These are phyloP conservation scores for Camelina neglecta DNA, from an alignment of 345 rosid genomes.

Conservation along the genomic window DNA sequence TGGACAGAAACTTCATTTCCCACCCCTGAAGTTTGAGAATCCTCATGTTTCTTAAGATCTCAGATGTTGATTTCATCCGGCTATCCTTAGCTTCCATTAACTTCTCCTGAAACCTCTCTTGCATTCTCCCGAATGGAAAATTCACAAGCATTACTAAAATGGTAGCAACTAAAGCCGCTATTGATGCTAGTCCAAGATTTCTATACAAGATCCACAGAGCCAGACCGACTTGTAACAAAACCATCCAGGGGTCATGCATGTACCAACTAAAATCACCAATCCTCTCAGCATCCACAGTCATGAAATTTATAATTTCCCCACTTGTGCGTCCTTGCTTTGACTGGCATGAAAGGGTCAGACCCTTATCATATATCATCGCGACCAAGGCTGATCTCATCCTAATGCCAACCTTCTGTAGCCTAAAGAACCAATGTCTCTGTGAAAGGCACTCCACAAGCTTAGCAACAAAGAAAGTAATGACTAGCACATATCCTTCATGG, in stretches of 20 bases:
- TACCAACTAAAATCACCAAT: constrained; percentile 61
- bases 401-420: constrained; percentile 57
- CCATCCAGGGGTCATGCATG: constrained; percentile 70
- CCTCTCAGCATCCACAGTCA: constrained; percentile 75
- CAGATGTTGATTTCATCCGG: constrained; percentile 71
- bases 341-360: constrained; percentile 60
- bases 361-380: constrained; percentile 66
- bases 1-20: constrained; percentile 79
- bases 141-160: constrained; percentile 60
- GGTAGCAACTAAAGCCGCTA: constrained; percentile 64
- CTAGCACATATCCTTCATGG: constrained; percentile 63
- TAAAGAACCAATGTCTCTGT: constrained; percentile 65
- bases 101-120: constrained; percentile 69
- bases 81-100: constrained; percentile 72
- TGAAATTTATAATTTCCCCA: constrained; percentile 75
- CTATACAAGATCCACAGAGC: constrained; percentile 65
- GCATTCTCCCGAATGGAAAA: constrained; percentile 60
- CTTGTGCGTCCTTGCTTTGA: constrained; percentile 63
- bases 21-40: constrained; percentile 82
- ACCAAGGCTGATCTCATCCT: constrained; percentile 56
- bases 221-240: constrained; percentile 54
- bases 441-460: constrained; percentile 66
- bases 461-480: constrained; percentile 56
- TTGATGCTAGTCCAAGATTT: constrained; percentile 61
- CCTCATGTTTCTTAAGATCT: constrained; percentile 73